Evolutionary conservation across 768 basidiomycete genomes (phyloP).

Genomic region (Hygrophorus pudorinus): DNA sequence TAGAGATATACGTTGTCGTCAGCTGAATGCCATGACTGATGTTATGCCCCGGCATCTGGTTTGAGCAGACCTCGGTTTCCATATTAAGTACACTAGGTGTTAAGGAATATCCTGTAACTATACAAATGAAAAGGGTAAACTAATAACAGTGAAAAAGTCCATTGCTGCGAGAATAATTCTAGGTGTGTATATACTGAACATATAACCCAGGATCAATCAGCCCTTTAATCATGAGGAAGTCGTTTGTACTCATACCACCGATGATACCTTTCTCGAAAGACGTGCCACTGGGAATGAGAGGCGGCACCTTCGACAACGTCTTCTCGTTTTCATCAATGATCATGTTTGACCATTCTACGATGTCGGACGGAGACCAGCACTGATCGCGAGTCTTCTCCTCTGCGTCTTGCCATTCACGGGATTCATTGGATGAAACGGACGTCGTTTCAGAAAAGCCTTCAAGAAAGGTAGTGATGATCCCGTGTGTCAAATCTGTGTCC

Average conservation of each 20-base stretch:
- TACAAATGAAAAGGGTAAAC: no score
- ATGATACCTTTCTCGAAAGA: conserved; percentile 6
- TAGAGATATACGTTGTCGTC: no score
- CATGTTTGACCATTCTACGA: background rate
- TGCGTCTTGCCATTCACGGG: background rate
- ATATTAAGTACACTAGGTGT: no score
- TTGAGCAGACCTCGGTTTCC: no score
- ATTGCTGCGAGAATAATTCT: conserved; percentile 1
- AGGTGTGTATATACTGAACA: conserved; percentile 6
- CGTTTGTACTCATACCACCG: conserved; percentile 4
- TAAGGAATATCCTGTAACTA: no score
- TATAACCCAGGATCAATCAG: conserved; percentile 3
- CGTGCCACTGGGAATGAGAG: background rate
- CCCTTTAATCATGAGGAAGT: conserved; percentile 3
- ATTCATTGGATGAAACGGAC: background rate
- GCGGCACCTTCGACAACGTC: background rate
- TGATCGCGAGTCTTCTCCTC: conserved; percentile 1
- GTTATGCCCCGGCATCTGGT: no score
- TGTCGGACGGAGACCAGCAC: background rate
- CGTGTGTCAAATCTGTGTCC: conserved; percentile 1
- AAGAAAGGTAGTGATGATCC: no score
- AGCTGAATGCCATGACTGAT: no score
- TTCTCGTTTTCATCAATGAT: background rate
- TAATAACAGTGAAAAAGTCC: no score
- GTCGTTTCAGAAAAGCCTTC: background rate